A percentile compares a stretch with the other conserved stretches of the same genome.
These are phyloP conservation scores for Colletotrichum gigasporum DNA, from an alignment of 2,329 filamentous ascomycete species.

Conservation along the genomic window DNA sequence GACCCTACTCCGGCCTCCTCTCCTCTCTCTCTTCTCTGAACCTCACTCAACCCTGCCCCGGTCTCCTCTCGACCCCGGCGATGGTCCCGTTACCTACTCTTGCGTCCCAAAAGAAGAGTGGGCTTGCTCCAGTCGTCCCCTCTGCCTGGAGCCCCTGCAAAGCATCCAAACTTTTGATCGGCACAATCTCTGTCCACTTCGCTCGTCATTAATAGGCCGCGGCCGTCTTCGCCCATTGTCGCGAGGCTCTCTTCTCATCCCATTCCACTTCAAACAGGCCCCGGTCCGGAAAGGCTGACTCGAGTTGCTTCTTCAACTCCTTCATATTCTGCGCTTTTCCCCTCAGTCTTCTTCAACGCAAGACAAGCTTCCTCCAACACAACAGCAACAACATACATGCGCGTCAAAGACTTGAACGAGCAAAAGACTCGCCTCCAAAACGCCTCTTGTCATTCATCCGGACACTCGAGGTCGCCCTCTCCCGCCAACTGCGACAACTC, in stretches of 20 bases:
- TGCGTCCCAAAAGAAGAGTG: slow-evolving; percentile 20
- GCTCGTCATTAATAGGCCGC: slow-evolving; percentile 31
- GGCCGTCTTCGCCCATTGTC: slow-evolving; percentile 22
- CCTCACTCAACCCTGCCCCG: too few relatives aligned
- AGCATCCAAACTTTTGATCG: slow-evolving; percentile 25
- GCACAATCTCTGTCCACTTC: slow-evolving; percentile 25
- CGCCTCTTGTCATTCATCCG: background rate
- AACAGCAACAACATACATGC: slow-evolving; percentile 37
- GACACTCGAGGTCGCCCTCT: background rate
- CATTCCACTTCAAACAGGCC: slow-evolving; percentile 36
- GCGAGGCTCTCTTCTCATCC: slow-evolving; percentile 28
- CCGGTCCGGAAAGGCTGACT: slow-evolving; percentile 41
- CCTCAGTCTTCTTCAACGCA: background rate
- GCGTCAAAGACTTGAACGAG: slow-evolving; percentile 4
- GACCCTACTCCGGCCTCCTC: too few relatives aligned
- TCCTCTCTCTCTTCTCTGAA: too few relatives aligned
- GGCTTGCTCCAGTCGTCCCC: slow-evolving; percentile 14
- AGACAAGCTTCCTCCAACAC: background rate
- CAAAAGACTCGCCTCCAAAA: background rate
- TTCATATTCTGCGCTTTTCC: slow-evolving; percentile 12
- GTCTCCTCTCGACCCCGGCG: slow-evolving; percentile 15
- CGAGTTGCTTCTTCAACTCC: slow-evolving; percentile 5
- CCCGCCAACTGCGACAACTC: background rate
- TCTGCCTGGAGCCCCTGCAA: slow-evolving; percentile 14
- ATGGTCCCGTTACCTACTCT: slow-evolving; percentile 21